These are phyloP conservation scores for Backusella westeae DNA, from an alignment of 192 early-diverging fungal genomes.

Conservation along the genomic window DNA sequence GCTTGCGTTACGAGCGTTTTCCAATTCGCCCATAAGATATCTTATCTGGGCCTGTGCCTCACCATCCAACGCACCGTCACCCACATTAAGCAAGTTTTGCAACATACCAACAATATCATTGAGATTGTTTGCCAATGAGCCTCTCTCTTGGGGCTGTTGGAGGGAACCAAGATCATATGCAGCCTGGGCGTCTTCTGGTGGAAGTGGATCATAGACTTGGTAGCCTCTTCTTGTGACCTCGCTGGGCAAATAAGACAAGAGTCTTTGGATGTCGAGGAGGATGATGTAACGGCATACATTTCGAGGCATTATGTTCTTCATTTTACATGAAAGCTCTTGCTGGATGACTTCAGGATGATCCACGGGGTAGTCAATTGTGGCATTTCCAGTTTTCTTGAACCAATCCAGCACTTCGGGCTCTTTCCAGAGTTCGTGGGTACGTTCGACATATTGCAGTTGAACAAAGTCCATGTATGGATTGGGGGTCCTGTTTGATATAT, in stretches of 20 bases:
- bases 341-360: not conserved
- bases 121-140: conserved; percentile 18
- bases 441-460: conserved; percentile 72
- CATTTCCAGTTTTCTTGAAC: conserved; percentile 32
- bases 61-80: not conserved
- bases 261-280: conserved; percentile 47
- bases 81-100: conserved; percentile 19
- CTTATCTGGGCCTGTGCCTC: not conserved
- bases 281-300: conserved; percentile 34
- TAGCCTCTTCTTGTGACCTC: conserved; percentile 42
- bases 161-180: conserved; percentile 29
- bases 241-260: conserved; percentile 51
- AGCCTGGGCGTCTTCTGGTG: conserved; percentile 50
- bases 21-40: conserved; percentile 1
- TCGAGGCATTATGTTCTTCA: conserved; percentile 16
- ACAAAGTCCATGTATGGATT: conserved; percentile 60
- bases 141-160: conserved; percentile 23
- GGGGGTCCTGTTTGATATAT: not conserved
- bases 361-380: not conserved
- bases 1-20: conserved; percentile 20
- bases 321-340: conserved; percentile 17
- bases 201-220: conserved; percentile 67
- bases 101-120: conserved; percentile 27
- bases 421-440: conserved; percentile 78
- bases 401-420: conserved; percentile 68